Conservation (phyloP, 306 rosid species). For the Echinosophora koreensis region DNA sequence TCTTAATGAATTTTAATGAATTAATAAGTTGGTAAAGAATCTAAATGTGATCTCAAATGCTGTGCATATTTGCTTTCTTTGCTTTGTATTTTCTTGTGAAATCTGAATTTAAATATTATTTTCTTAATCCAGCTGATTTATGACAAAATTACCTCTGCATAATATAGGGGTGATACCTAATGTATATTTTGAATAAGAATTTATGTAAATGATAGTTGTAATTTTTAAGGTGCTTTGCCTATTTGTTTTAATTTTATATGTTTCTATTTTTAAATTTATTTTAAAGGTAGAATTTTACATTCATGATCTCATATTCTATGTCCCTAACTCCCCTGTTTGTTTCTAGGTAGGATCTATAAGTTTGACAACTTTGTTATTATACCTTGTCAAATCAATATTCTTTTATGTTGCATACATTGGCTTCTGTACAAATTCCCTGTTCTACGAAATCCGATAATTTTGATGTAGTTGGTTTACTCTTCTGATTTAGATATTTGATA, state of each 20-base stretch:
- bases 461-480: background rate
- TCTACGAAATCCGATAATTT: background rate
- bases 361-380: background rate
- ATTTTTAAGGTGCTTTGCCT: background rate
- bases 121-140: background rate
- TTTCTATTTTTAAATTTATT: too few relatives aligned
- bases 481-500: background rate
- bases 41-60: background rate
- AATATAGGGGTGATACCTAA: background rate
- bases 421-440: background rate
- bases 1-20: background rate
- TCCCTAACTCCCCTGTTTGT: background rate
- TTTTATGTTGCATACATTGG: background rate
- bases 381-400: background rate
- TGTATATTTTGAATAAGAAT: too few relatives aligned
- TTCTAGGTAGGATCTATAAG: background rate
- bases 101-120: too few relatives aligned
- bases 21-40: background rate
- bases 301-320: background rate
- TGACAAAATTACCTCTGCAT: background rate
- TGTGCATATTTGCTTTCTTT: background rate
- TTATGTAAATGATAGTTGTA: too few relatives aligned
- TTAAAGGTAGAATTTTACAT: background rate
- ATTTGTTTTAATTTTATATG: background rate
- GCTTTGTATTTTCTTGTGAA: background rate